phyloP scores from a whole-genome alignment of 163 green algal genomes.

The Trebouxiophyceae sp. region DNA sequence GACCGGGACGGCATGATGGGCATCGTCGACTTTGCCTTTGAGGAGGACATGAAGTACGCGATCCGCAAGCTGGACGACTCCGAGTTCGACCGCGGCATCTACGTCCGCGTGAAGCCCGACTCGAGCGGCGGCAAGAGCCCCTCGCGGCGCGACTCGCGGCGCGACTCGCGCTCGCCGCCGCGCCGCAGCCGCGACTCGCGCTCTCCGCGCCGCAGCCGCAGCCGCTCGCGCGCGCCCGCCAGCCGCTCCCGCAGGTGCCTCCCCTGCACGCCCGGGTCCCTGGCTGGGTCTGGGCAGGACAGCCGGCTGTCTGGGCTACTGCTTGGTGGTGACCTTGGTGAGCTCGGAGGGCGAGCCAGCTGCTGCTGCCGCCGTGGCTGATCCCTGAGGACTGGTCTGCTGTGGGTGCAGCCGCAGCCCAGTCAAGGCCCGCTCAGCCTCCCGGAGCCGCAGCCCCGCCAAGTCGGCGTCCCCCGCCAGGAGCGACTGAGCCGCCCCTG shows the following conservation, averaged over 20 bases:
- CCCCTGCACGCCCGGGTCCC: too few species aligned
- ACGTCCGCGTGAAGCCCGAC: slow-evolving; percentile 52
- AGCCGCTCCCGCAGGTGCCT: too few species aligned
- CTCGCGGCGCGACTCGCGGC: slow-evolving; percentile 1
- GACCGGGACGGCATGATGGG: slow-evolving; percentile 35
- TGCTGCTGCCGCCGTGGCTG: too few species aligned
- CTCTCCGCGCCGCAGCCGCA: too few species aligned
- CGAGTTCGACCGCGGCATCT: slow-evolving; percentile 65
- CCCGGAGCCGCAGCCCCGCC: neutral
- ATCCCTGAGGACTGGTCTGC: too few species aligned
- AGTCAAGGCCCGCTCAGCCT: neutral
- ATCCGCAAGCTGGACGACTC: slow-evolving; percentile 80
- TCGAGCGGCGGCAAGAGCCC: slow-evolving; percentile 1
- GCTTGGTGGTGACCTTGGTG: too few species aligned
- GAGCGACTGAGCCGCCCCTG: too few species aligned
- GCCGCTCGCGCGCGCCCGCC: too few species aligned
- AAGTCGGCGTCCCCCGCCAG: neutral
- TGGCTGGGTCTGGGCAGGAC: too few species aligned
- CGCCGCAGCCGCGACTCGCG: neutral
- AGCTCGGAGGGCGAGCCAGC: too few species aligned
- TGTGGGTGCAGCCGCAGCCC: too few species aligned
- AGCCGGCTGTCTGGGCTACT: too few species aligned
- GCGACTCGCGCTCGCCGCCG: neutral
- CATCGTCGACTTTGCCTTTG: slow-evolving; percentile 65
- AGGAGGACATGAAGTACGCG: slow-evolving; percentile 58